Evolutionary conservation across 768 basidiomycete genomes (phyloP), one percentile per base, ranked within the genome.

Genomic region (Cystobasidiopsis lactophilus): DNA sequence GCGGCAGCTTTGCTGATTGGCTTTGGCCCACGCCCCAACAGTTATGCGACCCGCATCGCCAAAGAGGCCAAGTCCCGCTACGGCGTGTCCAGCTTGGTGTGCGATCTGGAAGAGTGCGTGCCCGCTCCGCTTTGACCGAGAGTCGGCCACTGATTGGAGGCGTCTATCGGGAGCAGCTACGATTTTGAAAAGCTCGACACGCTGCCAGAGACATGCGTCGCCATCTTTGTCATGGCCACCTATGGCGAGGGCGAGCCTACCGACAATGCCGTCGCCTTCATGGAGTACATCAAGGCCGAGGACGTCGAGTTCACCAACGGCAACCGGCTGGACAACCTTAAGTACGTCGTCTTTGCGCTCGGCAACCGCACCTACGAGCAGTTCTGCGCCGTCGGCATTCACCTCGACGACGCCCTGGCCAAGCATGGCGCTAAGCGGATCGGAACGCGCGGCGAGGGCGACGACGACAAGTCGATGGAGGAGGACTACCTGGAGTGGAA

Each of bases 401-500:
- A 77, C 55, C 73, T 89, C 51, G 91, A 98, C 61, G 62, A 72
- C 2, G 67, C 75, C 27, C 69, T 98, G 54, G 67, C 74, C 3
- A 76, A 78, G 63, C 78, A 86, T 72, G 91, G 88, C 27, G 93
- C 77, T 21, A 66, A 71, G 51, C 77, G 85, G 50, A 82, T 96
- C 33, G 88, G 88, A 40, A 79, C 80, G 65, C 73, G 80, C 37
- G 91, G 91, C 10, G 89, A 96, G 67, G 91, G 91, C 58, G 93
- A 98, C 63, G 91, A 98, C 64, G 93, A 98, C 69, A 93, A 93
- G 73, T 86, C 82, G 64, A 95, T 98, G 89, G 91, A 98, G 66
- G 91, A 98, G 70, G 91, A 98, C 67, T 98, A 96, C 66, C 76
- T 98, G 13, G 88, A 85, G 62, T 98, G 91, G 91, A 98, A 96